phyloP scores from a whole-genome alignment of 441 rosid genomes.

The Euphorbia celastroides region DNA sequence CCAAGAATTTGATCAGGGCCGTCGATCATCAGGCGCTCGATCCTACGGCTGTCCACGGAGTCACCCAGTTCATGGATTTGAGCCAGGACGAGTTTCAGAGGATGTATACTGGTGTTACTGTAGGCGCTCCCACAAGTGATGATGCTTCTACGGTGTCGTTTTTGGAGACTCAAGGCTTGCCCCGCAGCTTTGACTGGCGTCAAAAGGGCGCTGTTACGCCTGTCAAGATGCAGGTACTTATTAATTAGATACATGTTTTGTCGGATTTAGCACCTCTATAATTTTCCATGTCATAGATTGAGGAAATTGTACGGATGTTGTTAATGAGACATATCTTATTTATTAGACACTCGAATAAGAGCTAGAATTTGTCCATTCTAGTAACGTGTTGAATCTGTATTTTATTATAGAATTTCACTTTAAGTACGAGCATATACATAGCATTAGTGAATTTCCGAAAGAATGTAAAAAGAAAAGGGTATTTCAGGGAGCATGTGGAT shows the following conservation, averaged over 20 bases:
- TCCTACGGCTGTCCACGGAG: slow-evolving; percentile 70
- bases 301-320: too few species aligned
- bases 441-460: too few species aligned
- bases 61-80: slow-evolving; percentile 71
- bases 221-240: slow-evolving; percentile 63
- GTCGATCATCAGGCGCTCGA: slow-evolving; percentile 73
- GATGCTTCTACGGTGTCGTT: slow-evolving; percentile 11
- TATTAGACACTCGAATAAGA: too few species aligned
- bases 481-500: slow-evolving; percentile 66
- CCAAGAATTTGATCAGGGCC: slow-evolving; percentile 59
- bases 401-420: background rate
- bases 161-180: slow-evolving; percentile 46
- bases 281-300: too few species aligned
- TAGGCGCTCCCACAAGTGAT: slow-evolving; percentile 8
- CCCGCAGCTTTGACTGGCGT: slow-evolving; percentile 74
- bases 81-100: slow-evolving; percentile 66
- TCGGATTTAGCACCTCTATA: too few species aligned
- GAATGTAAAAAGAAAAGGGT: too few species aligned
- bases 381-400: too few species aligned
- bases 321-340: too few species aligned
- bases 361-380: too few species aligned
- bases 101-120: slow-evolving; percentile 46
- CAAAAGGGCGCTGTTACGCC: slow-evolving; percentile 79
- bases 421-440: background rate
- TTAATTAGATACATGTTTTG: too few species aligned